Percentiles rank a stretch among this genome's conserved stretches.
phyloP scores from a whole-genome alignment of 768 basidiomycete genomes.

The Pisolithus marmoratus region DNA sequence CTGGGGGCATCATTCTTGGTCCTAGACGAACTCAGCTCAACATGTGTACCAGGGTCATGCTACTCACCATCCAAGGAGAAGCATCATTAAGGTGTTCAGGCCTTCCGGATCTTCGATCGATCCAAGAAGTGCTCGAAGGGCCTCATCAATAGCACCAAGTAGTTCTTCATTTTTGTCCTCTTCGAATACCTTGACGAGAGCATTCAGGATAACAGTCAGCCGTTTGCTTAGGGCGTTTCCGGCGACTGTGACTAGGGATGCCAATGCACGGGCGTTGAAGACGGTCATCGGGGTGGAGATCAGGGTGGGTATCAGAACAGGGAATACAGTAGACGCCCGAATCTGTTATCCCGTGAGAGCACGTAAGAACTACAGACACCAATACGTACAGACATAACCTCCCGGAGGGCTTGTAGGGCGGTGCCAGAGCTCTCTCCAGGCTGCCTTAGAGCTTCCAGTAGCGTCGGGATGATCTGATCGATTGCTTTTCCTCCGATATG shows the following conservation, averaged over 20 bases:
- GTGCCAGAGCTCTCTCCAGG: conserved; percentile 94
- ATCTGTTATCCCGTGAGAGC: conserved; percentile 45
- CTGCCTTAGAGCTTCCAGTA: conserved; percentile 88
- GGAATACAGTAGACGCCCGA: conserved; percentile 93
- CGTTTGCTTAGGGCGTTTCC: conserved; percentile 85
- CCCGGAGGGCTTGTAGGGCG: conserved; percentile 84
- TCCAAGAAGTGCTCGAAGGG: conserved; percentile 64
- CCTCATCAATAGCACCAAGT: conserved; percentile 62
- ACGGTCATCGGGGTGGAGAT: conserved; percentile 87
- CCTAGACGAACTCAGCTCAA: conserved; percentile 39
- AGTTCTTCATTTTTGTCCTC: conserved; percentile 67
- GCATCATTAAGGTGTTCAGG: conserved; percentile 81
- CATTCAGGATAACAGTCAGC: conserved; percentile 68
- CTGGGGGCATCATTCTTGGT: conserved; percentile 66
- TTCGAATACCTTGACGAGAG: conserved; percentile 77
- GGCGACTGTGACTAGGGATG: conserved; percentile 89
- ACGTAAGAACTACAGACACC: neutral
- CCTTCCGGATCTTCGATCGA: conserved; percentile 87
- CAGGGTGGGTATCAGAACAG: conserved; percentile 90
- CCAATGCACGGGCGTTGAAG: conserved; percentile 91
- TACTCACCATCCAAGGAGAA: conserved; percentile 81
- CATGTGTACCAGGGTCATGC: neutral
- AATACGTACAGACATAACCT: conserved; percentile 83
- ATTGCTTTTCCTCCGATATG: conserved; percentile 87
- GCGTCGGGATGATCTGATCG: conserved; percentile 93